Evolutionary conservation across 257 asterid species (phyloP).

Genomic region (Ilex aquifolium): DNA sequence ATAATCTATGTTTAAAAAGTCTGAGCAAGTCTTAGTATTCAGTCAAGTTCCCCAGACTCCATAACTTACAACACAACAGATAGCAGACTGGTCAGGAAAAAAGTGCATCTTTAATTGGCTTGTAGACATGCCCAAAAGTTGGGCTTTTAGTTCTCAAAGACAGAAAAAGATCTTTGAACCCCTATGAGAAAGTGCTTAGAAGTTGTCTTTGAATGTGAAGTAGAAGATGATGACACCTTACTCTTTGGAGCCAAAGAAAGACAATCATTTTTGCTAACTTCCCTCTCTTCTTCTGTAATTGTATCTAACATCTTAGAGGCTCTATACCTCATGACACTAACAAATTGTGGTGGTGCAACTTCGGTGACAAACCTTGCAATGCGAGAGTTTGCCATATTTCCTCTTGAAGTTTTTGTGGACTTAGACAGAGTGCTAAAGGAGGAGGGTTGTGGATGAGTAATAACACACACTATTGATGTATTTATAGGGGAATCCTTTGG

Average conservation of each 20-base stretch:
- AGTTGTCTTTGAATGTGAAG: constrained; percentile 9
- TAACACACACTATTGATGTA: not conserved
- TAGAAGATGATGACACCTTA: not conserved
- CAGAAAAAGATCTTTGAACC: constrained; percentile 20
- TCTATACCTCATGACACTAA: constrained; percentile 40
- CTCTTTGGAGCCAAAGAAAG: constrained; percentile 5
- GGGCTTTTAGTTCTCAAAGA: constrained; percentile 8
- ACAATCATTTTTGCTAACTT: constrained; percentile 8
- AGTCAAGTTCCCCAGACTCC: no score
- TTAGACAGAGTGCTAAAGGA: no score
- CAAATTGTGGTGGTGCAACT: constrained; percentile 58
- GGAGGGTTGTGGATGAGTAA: constrained; percentile 8
- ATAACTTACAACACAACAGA: no score
- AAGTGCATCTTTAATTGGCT: no score
- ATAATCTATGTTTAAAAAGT: no score
- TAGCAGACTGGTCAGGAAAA: no score
- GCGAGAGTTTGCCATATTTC: constrained; percentile 48
- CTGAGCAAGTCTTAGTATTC: no score
- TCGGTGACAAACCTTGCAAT: constrained; percentile 45
- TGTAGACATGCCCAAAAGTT: no score
- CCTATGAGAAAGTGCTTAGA: constrained; percentile 13
- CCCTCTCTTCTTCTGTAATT: constrained; percentile 64
- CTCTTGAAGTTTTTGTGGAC: not conserved
- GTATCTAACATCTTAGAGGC: constrained; percentile 61
- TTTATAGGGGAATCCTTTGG: constrained; percentile 25